A percentile compares a stretch with the other conserved stretches of the same genome.
Evolutionary conservation across 2,329 filamentous ascomycete genomes (phyloP).

Genomic region (Tolypocladium cylindrosporum): DNA sequence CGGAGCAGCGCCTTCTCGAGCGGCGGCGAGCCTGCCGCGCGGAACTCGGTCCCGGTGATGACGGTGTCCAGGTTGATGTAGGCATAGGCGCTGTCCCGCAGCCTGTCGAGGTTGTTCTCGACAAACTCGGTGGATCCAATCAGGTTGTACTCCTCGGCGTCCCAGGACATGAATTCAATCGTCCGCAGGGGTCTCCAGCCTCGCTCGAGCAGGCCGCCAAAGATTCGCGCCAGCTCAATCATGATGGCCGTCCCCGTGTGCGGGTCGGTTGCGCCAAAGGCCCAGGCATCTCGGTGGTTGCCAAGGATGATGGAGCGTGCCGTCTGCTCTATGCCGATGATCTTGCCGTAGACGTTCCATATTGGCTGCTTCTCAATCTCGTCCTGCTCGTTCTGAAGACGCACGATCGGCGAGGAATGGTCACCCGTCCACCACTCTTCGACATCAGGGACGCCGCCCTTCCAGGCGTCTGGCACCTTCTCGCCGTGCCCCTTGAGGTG

Average conservation of each 20-base stretch:
- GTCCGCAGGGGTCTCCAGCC: conserved; percentile 91
- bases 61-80: conserved; percentile 89
- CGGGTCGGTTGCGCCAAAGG: conserved; percentile 76
- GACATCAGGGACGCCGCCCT: conserved; percentile 65
- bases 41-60: conserved; percentile 65
- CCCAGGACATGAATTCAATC: conserved; percentile 96
- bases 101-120: conserved; percentile 65
- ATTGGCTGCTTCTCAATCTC: conserved; percentile 74
- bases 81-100: conserved; percentile 67
- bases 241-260: conserved; percentile 85
- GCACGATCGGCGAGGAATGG: conserved; percentile 62
- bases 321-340: conserved; percentile 72
- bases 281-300: conserved; percentile 89
- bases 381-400: conserved; percentile 78
- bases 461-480: conserved; percentile 60
- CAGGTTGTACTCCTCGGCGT: conserved; percentile 84
- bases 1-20: conserved; percentile 64
- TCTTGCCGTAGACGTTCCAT: conserved; percentile 82
- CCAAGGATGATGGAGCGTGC: conserved; percentile 82
- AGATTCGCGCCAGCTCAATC: conserved; percentile 77
- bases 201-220: conserved; percentile 64
- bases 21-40: conserved; percentile 70
- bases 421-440: conserved; percentile 80
- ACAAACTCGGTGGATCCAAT: conserved; percentile 94
- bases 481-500: conserved; percentile 66